Evolutionary conservation across 1,139 yeast species (phyloP), one percentile per base, ranked within the genome.

Genomic region (Pichia terricola): DNA sequence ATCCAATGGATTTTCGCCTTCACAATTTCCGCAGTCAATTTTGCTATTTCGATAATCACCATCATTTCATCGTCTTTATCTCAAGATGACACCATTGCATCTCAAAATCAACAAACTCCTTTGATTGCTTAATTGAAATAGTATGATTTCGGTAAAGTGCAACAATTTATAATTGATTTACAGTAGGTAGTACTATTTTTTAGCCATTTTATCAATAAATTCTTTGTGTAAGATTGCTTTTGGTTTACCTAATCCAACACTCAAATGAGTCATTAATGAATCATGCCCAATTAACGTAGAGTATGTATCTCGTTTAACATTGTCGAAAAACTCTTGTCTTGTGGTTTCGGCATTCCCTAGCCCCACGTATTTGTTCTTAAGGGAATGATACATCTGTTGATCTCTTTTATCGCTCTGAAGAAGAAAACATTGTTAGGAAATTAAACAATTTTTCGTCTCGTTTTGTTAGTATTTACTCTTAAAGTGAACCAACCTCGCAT

Each of bases 1-100:
- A 69, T 84, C 50, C 94, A 84, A 65, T 85, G 94, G 94, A 76
- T 81, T 52, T 84, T 84, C 66, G 94, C 88, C 8, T 77, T 81
- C 53, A 63, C 73, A 45, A 82, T 83, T 52, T 66, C 83, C 11
- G 79, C 75, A 10, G 44, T 68, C 25, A 70, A 81, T 59, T 68
- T 77, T 47, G 55, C 77, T 28, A 59, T 71, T 44, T 68, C 80
- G 26, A 48, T 75, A 37, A 59, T 73, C 28, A 22, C n/a, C 25
- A 9, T 40, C 35, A 26, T 38, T 30, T 28, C 32, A 7, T 28
- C 32, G 10, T 28, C 32, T 7, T 28, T 28, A 28, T n/a, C n/a
- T n/a, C n/a, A n/a, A n/a, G n/a, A n/a, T n/a, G n/a, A n/a, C n/a
- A n/a, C n/a, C n/a, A n/a, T n/a, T n/a, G n/a, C n/a, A n/a, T n/a